Conservation (phyloP, 1,284 basidiomycete species). For the Coriolopsis trogii region DNA sequence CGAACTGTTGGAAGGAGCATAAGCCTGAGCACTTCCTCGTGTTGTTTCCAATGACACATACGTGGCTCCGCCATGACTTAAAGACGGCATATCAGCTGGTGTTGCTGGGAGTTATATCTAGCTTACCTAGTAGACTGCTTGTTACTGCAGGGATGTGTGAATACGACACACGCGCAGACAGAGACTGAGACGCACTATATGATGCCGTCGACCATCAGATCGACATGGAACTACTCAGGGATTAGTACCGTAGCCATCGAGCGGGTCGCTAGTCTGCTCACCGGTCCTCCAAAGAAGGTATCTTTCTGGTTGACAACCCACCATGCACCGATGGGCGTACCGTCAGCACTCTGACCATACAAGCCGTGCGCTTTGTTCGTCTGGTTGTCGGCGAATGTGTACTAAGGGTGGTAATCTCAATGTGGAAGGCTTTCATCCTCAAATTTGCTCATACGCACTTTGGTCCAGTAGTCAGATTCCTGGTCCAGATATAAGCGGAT, state of each 20-base stretch:
- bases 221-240: slow-evolving; percentile 25
- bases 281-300: slow-evolving; percentile 33
- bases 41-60: neutral
- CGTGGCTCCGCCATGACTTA: slow-evolving; percentile 25
- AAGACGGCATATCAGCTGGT: neutral
- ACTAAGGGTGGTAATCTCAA: slow-evolving; percentile 12
- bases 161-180: neutral
- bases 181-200: slow-evolving; percentile 19
- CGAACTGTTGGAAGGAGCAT: slow-evolving; percentile 6
- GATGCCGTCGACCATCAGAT: slow-evolving; percentile 34
- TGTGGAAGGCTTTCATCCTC: neutral
- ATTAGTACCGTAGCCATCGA: neutral
- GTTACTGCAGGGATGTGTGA: slow-evolving; percentile 16
- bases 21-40: no score
- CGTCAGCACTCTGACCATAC: slow-evolving; percentile 24
- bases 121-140: slow-evolving; percentile 31
- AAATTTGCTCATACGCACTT: slow-evolving; percentile 8
- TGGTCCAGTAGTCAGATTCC: slow-evolving; percentile 35
- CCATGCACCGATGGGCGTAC: slow-evolving; percentile 30
- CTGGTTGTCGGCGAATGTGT: slow-evolving; percentile 32
- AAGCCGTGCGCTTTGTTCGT: slow-evolving; percentile 29
- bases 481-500: neutral
- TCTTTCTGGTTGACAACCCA: slow-evolving; percentile 34
- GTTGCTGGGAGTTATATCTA: no score
- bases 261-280: slow-evolving; percentile 4